Evolutionary conservation across 257 asterid species (phyloP).

Genomic region (Striga asiatica): DNA sequence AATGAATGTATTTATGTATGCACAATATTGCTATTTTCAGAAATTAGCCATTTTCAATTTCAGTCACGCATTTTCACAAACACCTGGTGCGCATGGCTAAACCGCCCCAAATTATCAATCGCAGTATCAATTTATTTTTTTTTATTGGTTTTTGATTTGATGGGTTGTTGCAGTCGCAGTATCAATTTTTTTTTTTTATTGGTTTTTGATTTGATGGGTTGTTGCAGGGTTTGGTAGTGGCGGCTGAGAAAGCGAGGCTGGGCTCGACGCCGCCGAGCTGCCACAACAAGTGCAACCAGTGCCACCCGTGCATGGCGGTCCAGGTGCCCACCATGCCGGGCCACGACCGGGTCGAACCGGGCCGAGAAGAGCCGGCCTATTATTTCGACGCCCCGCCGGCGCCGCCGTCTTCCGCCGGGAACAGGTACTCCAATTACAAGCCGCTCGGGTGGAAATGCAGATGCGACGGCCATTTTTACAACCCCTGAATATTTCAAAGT

Average conservation of each 20-base stretch:
- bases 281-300: conserved; percentile 82
- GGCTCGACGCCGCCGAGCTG: conserved; percentile 99
- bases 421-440: conserved; percentile 95
- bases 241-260: conserved; percentile 66
- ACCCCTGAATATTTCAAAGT: conserved; percentile 40
- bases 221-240: conserved; percentile 48
- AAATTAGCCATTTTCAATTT: no score
- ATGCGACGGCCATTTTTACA: conserved; percentile 68
- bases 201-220: not conserved
- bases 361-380: conserved; percentile 16
- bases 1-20: not conserved
- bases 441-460: conserved; percentile 99
- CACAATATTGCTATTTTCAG: no score
- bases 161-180: conserved; percentile 26
- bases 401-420: conserved; percentile 19
- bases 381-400: conserved; percentile 29
- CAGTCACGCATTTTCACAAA: not conserved
- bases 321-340: conserved; percentile 70
- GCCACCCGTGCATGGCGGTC: conserved; percentile 96
- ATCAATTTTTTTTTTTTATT: not conserved
- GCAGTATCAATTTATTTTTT: not conserved
- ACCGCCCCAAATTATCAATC: not conserved
- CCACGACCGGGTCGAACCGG: conserved; percentile 28
- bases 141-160: not conserved
- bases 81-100: not conserved